Conservation (phyloP, 2,329 filamentous ascomycete genomes). For the Beauveria sp. region DNA sequence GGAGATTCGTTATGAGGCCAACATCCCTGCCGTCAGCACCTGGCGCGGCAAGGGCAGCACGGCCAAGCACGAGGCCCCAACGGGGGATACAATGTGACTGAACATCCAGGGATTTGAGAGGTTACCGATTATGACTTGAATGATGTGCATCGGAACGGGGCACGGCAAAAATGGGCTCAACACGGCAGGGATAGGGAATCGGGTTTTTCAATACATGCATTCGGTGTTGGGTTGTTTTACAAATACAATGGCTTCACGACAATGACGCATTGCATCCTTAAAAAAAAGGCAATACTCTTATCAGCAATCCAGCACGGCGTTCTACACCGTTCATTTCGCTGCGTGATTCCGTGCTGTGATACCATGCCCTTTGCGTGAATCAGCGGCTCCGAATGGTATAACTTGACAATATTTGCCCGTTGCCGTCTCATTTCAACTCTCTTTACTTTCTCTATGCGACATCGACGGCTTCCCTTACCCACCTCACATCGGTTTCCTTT, state of each 20-base stretch:
- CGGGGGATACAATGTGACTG: conserved; percentile 27
- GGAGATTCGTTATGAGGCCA: conserved; percentile 77
- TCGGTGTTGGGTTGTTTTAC: conserved; percentile 3
- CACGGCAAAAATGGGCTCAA: background rate
- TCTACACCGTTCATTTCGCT: background rate
- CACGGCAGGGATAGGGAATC: background rate
- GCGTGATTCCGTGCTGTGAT: background rate
- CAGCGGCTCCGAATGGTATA: background rate
- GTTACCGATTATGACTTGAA: background rate
- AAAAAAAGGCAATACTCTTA: background rate
- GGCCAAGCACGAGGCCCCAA: conserved; percentile 72
- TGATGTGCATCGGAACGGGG: background rate
- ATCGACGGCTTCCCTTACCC: too few relatives aligned
- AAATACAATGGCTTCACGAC: background rate
- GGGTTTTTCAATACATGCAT: background rate
- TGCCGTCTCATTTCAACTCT: background rate
- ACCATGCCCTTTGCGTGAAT: background rate
- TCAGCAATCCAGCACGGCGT: background rate
- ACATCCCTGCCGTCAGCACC: conserved; percentile 92
- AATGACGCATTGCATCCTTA: background rate
- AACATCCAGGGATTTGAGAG: background rate
- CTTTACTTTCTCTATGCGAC: background rate
- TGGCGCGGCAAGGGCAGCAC: conserved; percentile 92
- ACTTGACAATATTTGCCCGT: background rate
- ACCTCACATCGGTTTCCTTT: too few relatives aligned